Evolutionary conservation across 306 rosid species (phyloP), one percentile per base, ranked within the genome.

Genomic region (Malus fusca): DNA sequence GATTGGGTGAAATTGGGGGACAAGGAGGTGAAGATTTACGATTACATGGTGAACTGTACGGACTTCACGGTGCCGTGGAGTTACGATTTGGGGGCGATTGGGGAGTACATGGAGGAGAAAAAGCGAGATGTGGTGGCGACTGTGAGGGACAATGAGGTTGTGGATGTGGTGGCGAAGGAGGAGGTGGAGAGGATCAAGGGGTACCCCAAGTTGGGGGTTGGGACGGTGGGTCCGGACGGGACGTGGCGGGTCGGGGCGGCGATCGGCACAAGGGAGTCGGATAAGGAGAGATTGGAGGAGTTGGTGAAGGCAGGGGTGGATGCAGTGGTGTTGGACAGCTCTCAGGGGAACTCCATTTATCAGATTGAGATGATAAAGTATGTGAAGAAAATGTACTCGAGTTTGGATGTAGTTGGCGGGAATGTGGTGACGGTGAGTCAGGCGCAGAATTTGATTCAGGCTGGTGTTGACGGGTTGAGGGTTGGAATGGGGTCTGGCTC

Each of bases 401-500:
- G 82, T 23, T 78, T 95, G 68, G 99, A 95, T 85, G 97, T 92
- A 68, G 78, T 92, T 71, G 99, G 99, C 6, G 99, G 99, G 77
- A 95, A 95, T 83, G 97, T 95, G 69, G 99, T 95, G 46, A 90
- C 97, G 3, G 85, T 87, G 84, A 81, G 88, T 31, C 99, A 95
- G 75, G 97, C 99, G 15, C 96, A 90, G 74, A 92, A 95, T 82
- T 68, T 95, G 74, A 89, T 90, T 87, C 90, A 88, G 51, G 96
- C 97, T 4, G 99, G 99, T 35, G 97, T 73, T 11, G 99, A 95
- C 79, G 99, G 97, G 15, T 83, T 95, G 85, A 81, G 97, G 44
- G 91, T 92, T 67, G 97, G 99, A 52, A 95, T 95, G 99, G 99
- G 99, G 0, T 95, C 99, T 25, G 99, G 99, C 0, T 95, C 99